These are phyloP conservation scores for Chaetomiaceae sp. DNA, from an alignment of 2,329 filamentous ascomycete species.

Conservation along the genomic window DNA sequence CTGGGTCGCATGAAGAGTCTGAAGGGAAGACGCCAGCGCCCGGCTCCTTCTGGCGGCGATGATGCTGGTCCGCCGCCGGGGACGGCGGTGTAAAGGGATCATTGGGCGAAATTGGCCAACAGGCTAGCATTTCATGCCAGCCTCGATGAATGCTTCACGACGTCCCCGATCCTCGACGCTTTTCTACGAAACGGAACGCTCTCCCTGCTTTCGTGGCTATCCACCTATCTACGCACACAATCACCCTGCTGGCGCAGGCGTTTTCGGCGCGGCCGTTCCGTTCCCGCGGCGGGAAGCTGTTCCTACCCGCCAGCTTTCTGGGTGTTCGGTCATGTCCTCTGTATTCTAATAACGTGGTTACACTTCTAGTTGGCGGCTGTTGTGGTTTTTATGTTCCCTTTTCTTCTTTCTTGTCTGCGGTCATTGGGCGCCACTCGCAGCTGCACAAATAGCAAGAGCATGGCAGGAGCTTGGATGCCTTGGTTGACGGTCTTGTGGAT, in stretches of 20 bases:
- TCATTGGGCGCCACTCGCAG: too few species aligned
- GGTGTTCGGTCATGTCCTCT: background rate
- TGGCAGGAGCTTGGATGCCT: too few species aligned
- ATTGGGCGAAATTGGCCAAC: conserved; percentile 6
- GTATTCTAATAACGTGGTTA: background rate
- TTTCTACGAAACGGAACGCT: too few species aligned
- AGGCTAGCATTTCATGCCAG: background rate
- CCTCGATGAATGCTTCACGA: background rate
- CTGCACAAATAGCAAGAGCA: too few species aligned
- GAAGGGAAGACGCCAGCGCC: conserved; percentile 59
- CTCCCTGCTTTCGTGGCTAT: too few species aligned
- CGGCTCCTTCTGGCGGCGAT: conserved; percentile 31
- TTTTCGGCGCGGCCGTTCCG: too few species aligned
- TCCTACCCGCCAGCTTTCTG: background rate
- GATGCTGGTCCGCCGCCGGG: conserved; percentile 30
- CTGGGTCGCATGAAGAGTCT: conserved; percentile 77
- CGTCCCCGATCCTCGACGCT: background rate
- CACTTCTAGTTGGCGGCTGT: too few species aligned
- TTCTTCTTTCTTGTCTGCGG: too few species aligned
- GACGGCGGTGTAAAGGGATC: conserved; percentile 36
- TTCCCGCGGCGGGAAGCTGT: too few species aligned
- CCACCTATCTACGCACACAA: background rate
- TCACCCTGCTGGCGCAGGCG: conserved; percentile 3
- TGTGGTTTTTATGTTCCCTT: too few species aligned
- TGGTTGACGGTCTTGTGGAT: too few species aligned